phyloP scores from a whole-genome alignment of 2,329 filamentous ascomycete genomes.

The Setomelanomma holmii region DNA sequence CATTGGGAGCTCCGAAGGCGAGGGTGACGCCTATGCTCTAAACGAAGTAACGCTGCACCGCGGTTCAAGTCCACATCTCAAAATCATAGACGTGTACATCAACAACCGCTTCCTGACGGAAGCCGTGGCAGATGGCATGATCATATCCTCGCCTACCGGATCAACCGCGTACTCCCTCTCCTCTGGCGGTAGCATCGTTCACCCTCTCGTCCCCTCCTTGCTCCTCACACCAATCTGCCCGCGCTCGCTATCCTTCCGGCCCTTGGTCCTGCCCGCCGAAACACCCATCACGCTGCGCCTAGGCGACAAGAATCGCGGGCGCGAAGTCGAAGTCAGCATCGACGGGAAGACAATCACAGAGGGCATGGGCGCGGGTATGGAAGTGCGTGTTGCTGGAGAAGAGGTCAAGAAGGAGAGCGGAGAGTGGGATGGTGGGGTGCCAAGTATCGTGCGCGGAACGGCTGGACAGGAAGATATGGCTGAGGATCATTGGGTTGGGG shows the following conservation, averaged over 20 bases:
- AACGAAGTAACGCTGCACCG: slow-evolving; percentile 96
- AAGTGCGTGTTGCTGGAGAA: slow-evolving; percentile 89
- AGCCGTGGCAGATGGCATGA: slow-evolving; percentile 92
- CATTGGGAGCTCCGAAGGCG: slow-evolving; percentile 39
- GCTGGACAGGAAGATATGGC: slow-evolving; percentile 51
- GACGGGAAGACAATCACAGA: slow-evolving; percentile 55
- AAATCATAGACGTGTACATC: slow-evolving; percentile 89
- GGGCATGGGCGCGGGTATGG: slow-evolving; percentile 60
- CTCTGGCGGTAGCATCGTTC: slow-evolving; percentile 89
- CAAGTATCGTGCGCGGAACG: slow-evolving; percentile 79
- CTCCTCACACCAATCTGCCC: slow-evolving; percentile 95
- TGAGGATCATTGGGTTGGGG: slow-evolving; percentile 96
- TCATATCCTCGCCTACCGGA: slow-evolving; percentile 91
- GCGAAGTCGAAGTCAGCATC: slow-evolving; percentile 59
- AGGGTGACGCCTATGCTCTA: slow-evolving; percentile 71
- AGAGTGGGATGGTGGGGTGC: slow-evolving; percentile 79
- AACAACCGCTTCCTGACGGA: slow-evolving; percentile 90
- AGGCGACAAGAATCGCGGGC: slow-evolving; percentile 65
- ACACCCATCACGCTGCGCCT: slow-evolving; percentile 83
- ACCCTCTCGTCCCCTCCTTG: slow-evolving; percentile 87
- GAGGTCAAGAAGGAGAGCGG: slow-evolving; percentile 61
- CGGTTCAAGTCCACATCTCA: slow-evolving; percentile 86
- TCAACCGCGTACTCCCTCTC: slow-evolving; percentile 96
- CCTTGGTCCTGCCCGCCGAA: slow-evolving; percentile 85
- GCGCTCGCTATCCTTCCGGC: slow-evolving; percentile 88